Conservation (phyloP, 2,329 filamentous ascomycete genomes). For the Curvularia eragrostidis region DNA sequence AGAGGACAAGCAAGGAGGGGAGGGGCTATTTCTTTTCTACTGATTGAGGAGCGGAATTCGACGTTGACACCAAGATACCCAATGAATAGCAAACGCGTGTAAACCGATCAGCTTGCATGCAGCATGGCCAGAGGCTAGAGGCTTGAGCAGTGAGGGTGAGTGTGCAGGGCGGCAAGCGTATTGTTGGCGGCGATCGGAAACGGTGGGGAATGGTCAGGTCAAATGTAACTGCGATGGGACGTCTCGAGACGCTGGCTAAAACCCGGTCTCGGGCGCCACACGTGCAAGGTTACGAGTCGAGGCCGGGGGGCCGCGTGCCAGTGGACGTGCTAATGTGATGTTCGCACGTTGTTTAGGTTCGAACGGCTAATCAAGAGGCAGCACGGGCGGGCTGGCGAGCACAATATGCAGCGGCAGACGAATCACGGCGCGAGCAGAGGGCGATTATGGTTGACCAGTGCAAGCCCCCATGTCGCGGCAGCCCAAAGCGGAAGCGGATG, state of each 20-base stretch:
- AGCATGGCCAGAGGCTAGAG: no score
- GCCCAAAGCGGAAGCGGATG: not conserved
- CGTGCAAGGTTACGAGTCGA: constrained; percentile 2
- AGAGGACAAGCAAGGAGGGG: constrained; percentile 35
- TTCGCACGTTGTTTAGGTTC: constrained; percentile 11
- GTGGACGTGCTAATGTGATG: constrained; percentile 7
- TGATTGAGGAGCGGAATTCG: constrained; percentile 16
- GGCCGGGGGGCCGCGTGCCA: constrained; percentile 8
- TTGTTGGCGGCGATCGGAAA: not conserved
- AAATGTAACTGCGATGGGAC: not conserved
- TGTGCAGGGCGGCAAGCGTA: not conserved
- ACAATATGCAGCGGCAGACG: constrained; percentile 22
- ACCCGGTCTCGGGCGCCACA: constrained; percentile 17
- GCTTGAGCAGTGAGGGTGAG: no score
- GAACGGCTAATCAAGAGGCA: constrained; percentile 22
- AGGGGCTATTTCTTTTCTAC: constrained; percentile 44
- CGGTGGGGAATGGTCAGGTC: not conserved
- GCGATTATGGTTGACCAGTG: constrained; percentile 4
- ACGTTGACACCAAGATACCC: constrained; percentile 19
- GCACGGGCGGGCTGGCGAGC: constrained; percentile 23
- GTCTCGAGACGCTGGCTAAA: constrained; percentile 14
- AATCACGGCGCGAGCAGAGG: constrained; percentile 23
- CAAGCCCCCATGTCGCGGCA: not conserved
- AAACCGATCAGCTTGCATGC: not conserved
- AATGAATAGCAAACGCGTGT: not conserved